phyloP scores from a whole-genome alignment of 169 alveolate species.

The Plasmodium gonderi region DNA sequence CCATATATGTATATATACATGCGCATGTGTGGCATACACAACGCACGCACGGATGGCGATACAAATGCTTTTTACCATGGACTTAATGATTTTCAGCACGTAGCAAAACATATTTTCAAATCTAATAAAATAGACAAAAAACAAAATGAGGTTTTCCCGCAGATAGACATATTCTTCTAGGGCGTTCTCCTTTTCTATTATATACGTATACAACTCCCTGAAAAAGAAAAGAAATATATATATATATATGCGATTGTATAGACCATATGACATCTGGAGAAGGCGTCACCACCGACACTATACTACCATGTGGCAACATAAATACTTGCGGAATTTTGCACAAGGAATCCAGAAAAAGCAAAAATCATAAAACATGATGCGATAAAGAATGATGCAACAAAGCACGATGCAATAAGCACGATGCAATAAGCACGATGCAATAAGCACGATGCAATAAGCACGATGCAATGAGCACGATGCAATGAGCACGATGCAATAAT shows the following conservation, averaged over 20 bases:
- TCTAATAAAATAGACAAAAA: constrained; percentile 50
- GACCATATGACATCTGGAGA: too few species aligned
- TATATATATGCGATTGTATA: too few species aligned
- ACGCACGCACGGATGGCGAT: too few species aligned
- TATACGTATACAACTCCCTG: constrained; percentile 62
- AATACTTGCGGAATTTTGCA: not conserved
- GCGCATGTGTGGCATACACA: not conserved
- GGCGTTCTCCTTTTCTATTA: constrained; percentile 63
- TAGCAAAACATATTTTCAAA: constrained; percentile 72
- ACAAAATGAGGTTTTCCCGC: constrained; percentile 45
- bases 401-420: too few species aligned
- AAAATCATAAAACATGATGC: too few species aligned
- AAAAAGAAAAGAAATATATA: not conserved
- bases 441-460: not conserved
- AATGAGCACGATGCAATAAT: too few species aligned
- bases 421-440: not conserved
- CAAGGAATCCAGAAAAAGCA: too few species aligned
- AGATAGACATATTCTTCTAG: constrained; percentile 46
- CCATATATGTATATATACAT: not conserved
- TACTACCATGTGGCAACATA: too few species aligned
- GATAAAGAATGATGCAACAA: too few species aligned
- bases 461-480: too few species aligned
- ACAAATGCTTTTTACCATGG: constrained; percentile 58
- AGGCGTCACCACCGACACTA: too few species aligned
- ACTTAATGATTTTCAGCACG: constrained; percentile 34